phyloP scores from a whole-genome alignment of 306 rosid genomes.

The Begonia peltatifolia region DNA sequence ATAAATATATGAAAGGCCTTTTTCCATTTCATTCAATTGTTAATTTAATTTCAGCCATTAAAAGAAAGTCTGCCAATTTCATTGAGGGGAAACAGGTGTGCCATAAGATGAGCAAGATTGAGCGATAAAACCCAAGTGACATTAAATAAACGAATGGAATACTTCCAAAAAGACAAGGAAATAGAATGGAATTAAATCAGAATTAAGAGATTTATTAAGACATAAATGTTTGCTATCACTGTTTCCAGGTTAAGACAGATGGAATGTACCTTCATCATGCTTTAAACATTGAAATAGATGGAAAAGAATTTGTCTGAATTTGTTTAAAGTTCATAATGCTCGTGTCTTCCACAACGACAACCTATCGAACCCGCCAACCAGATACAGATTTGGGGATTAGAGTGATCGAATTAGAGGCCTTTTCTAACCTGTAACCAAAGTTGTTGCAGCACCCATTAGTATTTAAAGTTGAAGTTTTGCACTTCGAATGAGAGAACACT shows the following conservation, averaged over 20 bases:
- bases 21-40: too few relatives aligned
- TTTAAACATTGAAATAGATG: neutral
- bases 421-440: constrained; percentile 47
- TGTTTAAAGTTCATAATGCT: too few relatives aligned
- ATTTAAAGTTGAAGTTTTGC: neutral
- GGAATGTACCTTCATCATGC: neutral
- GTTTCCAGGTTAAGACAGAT: neutral
- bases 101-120: too few relatives aligned
- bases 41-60: too few relatives aligned
- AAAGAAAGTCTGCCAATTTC: too few relatives aligned
- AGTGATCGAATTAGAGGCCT: constrained; percentile 62
- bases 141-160: too few relatives aligned
- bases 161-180: too few relatives aligned
- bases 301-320: neutral
- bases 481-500: neutral
- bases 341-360: neutral
- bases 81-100: too few relatives aligned
- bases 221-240: neutral
- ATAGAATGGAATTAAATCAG: too few relatives aligned
- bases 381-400: constrained; percentile 80
- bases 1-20: too few relatives aligned
- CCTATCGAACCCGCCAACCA: constrained; percentile 57
- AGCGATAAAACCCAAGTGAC: too few relatives aligned
- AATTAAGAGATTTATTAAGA: neutral
- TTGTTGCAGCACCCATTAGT: neutral